Percentiles rank a stretch among this genome's conserved stretches.
phyloP scores from a whole-genome alignment of 805 yeast species.

The Komagataella populi region DNA sequence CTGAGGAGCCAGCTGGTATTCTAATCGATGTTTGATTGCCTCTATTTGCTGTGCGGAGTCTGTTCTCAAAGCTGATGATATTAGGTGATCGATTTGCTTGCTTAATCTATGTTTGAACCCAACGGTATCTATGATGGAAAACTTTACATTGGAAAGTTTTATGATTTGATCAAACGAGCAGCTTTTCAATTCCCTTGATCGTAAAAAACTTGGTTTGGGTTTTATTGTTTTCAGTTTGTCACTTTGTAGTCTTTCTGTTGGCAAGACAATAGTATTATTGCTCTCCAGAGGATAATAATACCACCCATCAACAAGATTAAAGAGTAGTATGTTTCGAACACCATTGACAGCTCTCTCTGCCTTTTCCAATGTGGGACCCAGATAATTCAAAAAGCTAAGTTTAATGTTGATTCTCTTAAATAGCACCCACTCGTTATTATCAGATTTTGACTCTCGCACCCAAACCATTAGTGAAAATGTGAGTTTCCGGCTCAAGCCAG shows the following conservation, averaged over 20 bases:
- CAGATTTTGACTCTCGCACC: constrained; percentile 3
- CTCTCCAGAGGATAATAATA: constrained; percentile 5
- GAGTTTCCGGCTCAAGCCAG: constrained; percentile 2
- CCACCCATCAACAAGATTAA: constrained; percentile 19
- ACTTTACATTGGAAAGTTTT: constrained; percentile 24
- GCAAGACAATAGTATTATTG: constrained; percentile 2
- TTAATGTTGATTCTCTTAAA: constrained; percentile 12
- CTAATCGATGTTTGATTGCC: not conserved
- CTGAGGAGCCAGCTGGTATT: not conserved
- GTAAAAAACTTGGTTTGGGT: not conserved
- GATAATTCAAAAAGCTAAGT: constrained; percentile 16
- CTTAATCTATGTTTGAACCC: constrained; percentile 1
- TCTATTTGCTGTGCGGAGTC: not conserved
- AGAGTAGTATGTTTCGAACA: constrained; percentile 12
- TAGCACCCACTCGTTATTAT: constrained; percentile 11
- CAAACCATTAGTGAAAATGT: constrained; percentile 10
- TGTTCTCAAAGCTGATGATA: not conserved
- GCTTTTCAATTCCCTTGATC: constrained; percentile 1
- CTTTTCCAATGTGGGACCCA: constrained; percentile 15
- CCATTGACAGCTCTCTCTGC: constrained; percentile 9
- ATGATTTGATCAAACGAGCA: constrained; percentile 26
- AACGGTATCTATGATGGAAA: constrained; percentile 20
- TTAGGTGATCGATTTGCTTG: constrained; percentile 5
- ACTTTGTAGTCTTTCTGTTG: constrained; percentile 2
- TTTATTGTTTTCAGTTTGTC: not conserved